Base-by-base conservation (phyloP, 2,329 filamentous ascomycete genomes). In the Stemphylium vesicarium region DNA sequence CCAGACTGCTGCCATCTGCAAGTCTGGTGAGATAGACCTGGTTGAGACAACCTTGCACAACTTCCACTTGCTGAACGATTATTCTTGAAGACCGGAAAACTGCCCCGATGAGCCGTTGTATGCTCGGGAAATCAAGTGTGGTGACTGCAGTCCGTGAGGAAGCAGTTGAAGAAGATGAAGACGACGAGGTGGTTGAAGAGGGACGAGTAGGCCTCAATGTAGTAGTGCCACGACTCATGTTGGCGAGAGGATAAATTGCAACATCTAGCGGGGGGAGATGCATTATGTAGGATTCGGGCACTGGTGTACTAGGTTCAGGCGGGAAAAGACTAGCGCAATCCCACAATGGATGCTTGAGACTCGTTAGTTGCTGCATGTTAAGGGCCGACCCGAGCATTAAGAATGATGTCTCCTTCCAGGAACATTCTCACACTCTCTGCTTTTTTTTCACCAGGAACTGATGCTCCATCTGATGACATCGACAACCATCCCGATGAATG, bases 1-100 rank as follows among this genome's bases (percentile, higher is more conserved):
- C 62, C 41, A 80, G 70, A 22, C 71, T 70, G 51, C 69, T 72
- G 31, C 75, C 76, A 56, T 77, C 73, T 22, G 63, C 61, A 13
- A 78, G 70, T 49, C 67, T 71, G n/a, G 77, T 57, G n/a, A 78
- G 71, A 43, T 76, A 80, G 8, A 76, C 73, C 56, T 77, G 77
- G 47, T 78, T 75, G 4, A 78, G 64, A 7, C 69, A 64, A 22
- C 70, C 70, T 37, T 67, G 64, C 4, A 77, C 51, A 6, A 71
- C 68, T 52, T 77, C 74, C 18, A 68, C 66, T 63, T 75, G 68
- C 37, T 71, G 69, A 10, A 77, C 62, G 33, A 59, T 66, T 29
- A 72, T 64, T 41, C 56, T 68, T 2, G 72, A 66, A 16, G 72
- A 72, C 2, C 68, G 68, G 42, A 74, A 71, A 18, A 72, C 62